Percentiles rank a stretch among this genome's conserved stretches.
Evolutionary conservation across 371 early-diverging fungal species (phyloP).

Genomic region (Apophysomyces elegans): DNA sequence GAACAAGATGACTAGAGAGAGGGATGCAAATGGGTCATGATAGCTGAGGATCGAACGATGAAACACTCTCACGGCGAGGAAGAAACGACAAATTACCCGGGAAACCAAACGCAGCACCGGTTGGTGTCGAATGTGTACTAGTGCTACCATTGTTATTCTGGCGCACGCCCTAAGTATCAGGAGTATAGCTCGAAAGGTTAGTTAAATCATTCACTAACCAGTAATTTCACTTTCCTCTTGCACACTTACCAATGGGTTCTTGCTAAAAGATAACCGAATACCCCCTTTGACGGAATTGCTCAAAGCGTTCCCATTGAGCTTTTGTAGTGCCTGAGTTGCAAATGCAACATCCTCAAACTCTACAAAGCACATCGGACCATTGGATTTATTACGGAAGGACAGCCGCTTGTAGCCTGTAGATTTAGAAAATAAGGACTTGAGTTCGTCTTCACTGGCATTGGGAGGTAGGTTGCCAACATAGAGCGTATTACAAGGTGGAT

Average conservation of each 20-base stretch:
- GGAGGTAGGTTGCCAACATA: conserved; percentile 94
- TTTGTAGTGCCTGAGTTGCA: conserved; percentile 84
- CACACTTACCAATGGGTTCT: conserved; percentile 71
- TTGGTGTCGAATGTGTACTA: not conserved
- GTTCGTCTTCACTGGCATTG: conserved; percentile 84
- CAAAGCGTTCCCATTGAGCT: conserved; percentile 79
- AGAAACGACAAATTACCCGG: conserved; percentile 10
- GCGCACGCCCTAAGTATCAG: conserved; percentile 56
- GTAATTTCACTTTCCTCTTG: conserved; percentile 47
- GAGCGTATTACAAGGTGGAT: conserved; percentile 97
- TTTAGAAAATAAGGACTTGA: conserved; percentile 72
- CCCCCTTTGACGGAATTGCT: conserved; percentile 90
- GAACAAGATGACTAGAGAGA: too few relatives aligned
- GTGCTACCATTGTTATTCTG: conserved; percentile 2
- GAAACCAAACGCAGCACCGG: not conserved
- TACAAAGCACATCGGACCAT: conserved; percentile 92
- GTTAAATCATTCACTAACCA: too few relatives aligned
- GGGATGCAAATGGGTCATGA: conserved; percentile 12
- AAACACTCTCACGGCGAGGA: conserved; percentile 20
- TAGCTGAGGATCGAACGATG: conserved; percentile 24
- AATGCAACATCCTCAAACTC: conserved; percentile 89
- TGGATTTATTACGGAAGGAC: conserved; percentile 78
- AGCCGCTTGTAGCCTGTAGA: conserved; percentile 86
- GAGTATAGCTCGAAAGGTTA: too few relatives aligned
- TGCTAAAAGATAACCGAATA: conserved; percentile 90